These are phyloP conservation scores for Arachnopeziza araneosa DNA, from an alignment of 2,329 filamentous ascomycete genomes.

Conservation along the genomic window DNA sequence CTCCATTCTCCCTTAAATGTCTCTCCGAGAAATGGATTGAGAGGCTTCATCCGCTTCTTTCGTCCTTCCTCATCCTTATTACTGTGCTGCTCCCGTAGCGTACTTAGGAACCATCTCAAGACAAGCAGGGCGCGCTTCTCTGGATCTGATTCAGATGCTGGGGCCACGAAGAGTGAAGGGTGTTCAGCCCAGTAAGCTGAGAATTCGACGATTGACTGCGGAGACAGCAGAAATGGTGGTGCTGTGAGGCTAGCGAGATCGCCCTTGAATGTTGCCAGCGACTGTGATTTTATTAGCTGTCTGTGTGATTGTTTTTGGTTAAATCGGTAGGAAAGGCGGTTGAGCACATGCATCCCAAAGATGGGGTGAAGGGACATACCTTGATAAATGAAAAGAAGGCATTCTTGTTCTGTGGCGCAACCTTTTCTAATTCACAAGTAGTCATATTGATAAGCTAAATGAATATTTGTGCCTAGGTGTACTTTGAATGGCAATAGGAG, in stretches of 20 bases:
- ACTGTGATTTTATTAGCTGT: slow-evolving; percentile 53
- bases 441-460: slow-evolving; percentile 1
- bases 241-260: slow-evolving; percentile 77
- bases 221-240: slow-evolving; percentile 76
- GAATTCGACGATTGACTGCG: slow-evolving; percentile 73
- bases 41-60: slow-evolving; percentile 90
- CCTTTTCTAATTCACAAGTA: slow-evolving; percentile 16
- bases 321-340: slow-evolving; percentile 51
- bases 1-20: slow-evolving; percentile 90
- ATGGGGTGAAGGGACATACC: slow-evolving; percentile 11
- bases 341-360: not conserved
- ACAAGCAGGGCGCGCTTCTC: slow-evolving; percentile 80
- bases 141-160: slow-evolving; percentile 71
- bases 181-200: slow-evolving; percentile 80
- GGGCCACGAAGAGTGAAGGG: slow-evolving; percentile 74
- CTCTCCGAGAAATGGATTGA: slow-evolving; percentile 95
- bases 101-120: slow-evolving; percentile 91
- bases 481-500: not conserved
- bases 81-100: slow-evolving; percentile 79
- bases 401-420: slow-evolving; percentile 22
- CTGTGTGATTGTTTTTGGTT: slow-evolving; percentile 80
- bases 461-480: not conserved
- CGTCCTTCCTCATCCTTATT: slow-evolving; percentile 75
- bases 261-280: slow-evolving; percentile 76
- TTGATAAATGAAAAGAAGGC: slow-evolving; percentile 29